Percentiles rank a stretch among this genome's conserved stretches.
These are phyloP conservation scores for Punctularia strigosozonata DNA, from an alignment of 768 basidiomycete genomes.

Conservation along the genomic window DNA sequence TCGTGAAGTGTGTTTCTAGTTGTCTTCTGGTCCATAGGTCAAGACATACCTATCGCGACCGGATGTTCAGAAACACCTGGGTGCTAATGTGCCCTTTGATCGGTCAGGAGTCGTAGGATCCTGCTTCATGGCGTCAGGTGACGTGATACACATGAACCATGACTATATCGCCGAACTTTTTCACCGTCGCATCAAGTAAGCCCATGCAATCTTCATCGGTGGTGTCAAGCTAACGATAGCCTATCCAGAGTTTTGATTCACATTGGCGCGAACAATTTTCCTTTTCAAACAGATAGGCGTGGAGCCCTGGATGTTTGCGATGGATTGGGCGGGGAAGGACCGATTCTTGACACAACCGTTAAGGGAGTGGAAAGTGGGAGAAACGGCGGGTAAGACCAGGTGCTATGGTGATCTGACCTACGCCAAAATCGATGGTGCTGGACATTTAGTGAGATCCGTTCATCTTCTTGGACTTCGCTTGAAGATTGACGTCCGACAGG, in stretches of 20 bases:
- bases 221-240: no score
- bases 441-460: slow-evolving; percentile 48
- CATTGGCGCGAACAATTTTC: slow-evolving; percentile 43
- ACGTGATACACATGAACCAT: slow-evolving; percentile 20
- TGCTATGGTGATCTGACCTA: slow-evolving; percentile 46
- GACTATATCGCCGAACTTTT: slow-evolving; percentile 39
- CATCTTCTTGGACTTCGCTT: neutral
- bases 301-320: slow-evolving; percentile 41
- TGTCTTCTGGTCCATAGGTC: slow-evolving; percentile 43
- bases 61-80: slow-evolving; percentile 40
- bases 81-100: slow-evolving; percentile 45
- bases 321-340: slow-evolving; percentile 49
- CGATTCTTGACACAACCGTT: slow-evolving; percentile 33
- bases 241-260: slow-evolving; percentile 42
- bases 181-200: slow-evolving; percentile 38
- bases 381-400: slow-evolving; percentile 41
- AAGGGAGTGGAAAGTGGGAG: slow-evolving; percentile 44
- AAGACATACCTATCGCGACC: slow-evolving; percentile 57
- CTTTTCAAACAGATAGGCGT: slow-evolving; percentile 57
- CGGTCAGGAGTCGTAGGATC: slow-evolving; percentile 27
- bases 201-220: no score
- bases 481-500: slow-evolving; percentile 18
- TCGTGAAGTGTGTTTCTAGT: slow-evolving; percentile 32
- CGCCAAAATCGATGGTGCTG: slow-evolving; percentile 51
- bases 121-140: slow-evolving; percentile 36